These are phyloP conservation scores for Aspergillus baeticus DNA, from an alignment of 495 filamentous ascomycete species.

Conservation along the genomic window DNA sequence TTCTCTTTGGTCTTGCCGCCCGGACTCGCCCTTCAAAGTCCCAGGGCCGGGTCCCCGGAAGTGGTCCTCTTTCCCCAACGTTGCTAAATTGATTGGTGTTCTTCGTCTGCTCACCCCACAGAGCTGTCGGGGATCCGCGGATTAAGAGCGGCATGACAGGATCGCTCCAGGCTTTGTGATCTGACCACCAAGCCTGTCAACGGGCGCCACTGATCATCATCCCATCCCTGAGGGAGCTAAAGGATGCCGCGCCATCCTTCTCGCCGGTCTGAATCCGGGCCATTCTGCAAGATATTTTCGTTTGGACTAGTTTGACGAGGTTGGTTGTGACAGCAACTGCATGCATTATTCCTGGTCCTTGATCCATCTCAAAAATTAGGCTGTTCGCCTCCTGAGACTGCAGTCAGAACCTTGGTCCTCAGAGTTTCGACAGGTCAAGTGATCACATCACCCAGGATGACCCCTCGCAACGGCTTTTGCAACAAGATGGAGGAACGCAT, in stretches of 20 bases:
- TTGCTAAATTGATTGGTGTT: no score
- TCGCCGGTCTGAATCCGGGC: no score
- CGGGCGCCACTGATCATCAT: neutral
- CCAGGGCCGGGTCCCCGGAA: neutral
- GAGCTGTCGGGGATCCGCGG: neutral
- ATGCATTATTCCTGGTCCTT: no score
- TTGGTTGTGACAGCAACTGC: no score
- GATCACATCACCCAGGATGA: neutral
- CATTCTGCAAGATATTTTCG: neutral
- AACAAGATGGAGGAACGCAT: neutral
- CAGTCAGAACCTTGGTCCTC: no score
- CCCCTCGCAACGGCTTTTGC: neutral
- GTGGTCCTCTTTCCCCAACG: neutral
- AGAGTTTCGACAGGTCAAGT: neutral
- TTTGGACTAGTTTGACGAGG: neutral
- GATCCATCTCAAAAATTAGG: neutral
- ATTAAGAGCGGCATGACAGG: no score
- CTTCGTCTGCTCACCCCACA: neutral
- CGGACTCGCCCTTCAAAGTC: no score
- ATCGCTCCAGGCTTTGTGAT: no score
- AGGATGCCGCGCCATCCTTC: no score
- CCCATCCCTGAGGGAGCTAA: neutral
- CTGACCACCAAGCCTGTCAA: neutral
- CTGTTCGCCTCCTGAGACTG: neutral
- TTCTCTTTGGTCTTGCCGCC: no score